Base-by-base conservation (phyloP, 768 basidiomycete genomes). In the Daedaleopsis nitida region DNA sequence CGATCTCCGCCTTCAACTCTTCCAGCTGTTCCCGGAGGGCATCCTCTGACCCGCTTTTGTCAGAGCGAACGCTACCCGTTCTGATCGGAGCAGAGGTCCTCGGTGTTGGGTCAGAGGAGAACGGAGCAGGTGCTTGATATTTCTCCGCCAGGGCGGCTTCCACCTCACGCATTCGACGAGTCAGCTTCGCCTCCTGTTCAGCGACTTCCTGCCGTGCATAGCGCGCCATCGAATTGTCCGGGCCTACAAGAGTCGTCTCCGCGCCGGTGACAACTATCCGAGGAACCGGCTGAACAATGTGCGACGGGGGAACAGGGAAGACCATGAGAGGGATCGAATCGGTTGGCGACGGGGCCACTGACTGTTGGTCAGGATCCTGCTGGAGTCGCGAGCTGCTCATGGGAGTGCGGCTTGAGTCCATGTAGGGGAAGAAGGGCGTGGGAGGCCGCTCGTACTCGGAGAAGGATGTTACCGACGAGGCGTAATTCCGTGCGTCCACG, bases 161-260 rank as follows among this genome's bases (percentile, higher is more conserved):
- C 34, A 55, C 47, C 47, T 59, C 58, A 8, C 38, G 58, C 17
- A 55, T 53, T 10, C 58, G 58, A 3, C 49, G 49, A 19, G 34
- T 56, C 12, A 56, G 55, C 60, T 61, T 54, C 17, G 55, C 55
- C 35, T 61, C 60, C n/a, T 49, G 54, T 9, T 56, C 42, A 6
- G 60, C 48, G 19, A 57, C 44, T 43, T 52, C 27, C 21, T 52
- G 50, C 16, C 55, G 55, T 23, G 60, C 60, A 14, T 57, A 50
- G 42, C 54, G 58, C 2, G 58, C 53, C 54, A 60, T 55, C 1
- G 53, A 55, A 53, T 60, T 60, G 27, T 60, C 53, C 13, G 59
- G 60, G 8, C 60, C 60, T 10, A 52, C 60, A 21, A 52, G 24
- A 11, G 44, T 35, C 9, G 51, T 62, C 45, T 62, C 60, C 1